Evolutionary conservation across 2,329 filamentous ascomycete species (phyloP).

Genomic region (Pyrenochaeta sp.): DNA sequence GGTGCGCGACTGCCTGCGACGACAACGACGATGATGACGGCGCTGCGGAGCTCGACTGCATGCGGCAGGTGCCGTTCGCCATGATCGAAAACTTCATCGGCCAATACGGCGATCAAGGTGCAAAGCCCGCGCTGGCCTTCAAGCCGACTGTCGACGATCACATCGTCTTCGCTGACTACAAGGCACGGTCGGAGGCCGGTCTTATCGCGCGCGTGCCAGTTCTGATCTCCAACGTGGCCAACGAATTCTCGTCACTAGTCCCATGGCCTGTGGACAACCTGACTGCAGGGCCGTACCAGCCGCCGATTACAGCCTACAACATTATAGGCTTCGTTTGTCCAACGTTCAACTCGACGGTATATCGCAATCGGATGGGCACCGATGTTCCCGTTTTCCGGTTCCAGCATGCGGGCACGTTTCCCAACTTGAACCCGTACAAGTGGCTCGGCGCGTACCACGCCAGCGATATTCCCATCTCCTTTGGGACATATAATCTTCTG

Average conservation of each 20-base stretch:
- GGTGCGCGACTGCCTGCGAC: too few relatives aligned
- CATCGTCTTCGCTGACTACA: slow-evolving; percentile 29
- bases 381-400: slow-evolving; percentile 17
- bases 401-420: slow-evolving; percentile 17
- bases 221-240: slow-evolving; percentile 19
- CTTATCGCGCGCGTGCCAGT: slow-evolving; percentile 17
- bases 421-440: slow-evolving; percentile 13
- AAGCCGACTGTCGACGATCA: slow-evolving; percentile 24
- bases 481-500: slow-evolving; percentile 31
- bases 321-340: slow-evolving; percentile 14
- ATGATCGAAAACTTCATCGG: slow-evolving; percentile 43
- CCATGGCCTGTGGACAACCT: slow-evolving; percentile 10
- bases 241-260: slow-evolving; percentile 20
- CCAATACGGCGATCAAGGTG: slow-evolving; percentile 31
- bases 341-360: slow-evolving; percentile 17
- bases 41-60: slow-evolving; percentile 43
- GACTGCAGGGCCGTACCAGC: slow-evolving; percentile 8
- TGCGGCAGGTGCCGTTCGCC: slow-evolving; percentile 37
- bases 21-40: slow-evolving; percentile 4
- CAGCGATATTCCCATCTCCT: slow-evolving; percentile 27
- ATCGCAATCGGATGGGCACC: slow-evolving; percentile 9
- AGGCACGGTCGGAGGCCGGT: slow-evolving; percentile 12
- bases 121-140: slow-evolving; percentile 31
- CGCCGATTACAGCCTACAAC: background rate
- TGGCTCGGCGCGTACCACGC: slow-evolving; percentile 26